phyloP scores from a whole-genome alignment of 2,329 filamentous ascomycete genomes.

The Mycosphaerella arachidis region DNA sequence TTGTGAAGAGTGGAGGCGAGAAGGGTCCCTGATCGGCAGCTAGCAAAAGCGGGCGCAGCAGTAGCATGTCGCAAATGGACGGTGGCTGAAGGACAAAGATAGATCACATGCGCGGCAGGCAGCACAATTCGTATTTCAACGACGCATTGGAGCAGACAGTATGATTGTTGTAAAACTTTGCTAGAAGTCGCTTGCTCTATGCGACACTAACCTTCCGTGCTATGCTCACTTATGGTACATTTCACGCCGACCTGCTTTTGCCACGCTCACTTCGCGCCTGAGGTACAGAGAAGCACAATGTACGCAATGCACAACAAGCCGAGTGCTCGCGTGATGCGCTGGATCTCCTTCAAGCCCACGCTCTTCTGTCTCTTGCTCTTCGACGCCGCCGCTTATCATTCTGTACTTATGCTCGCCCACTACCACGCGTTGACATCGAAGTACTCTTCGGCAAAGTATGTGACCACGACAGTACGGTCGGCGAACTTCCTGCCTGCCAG shows the following conservation, averaged over 20 bases:
- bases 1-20: background rate
- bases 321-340: background rate
- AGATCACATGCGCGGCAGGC: background rate
- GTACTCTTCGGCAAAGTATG: slow-evolving; percentile 96
- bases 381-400: background rate
- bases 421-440: slow-evolving; percentile 91
- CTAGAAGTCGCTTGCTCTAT: background rate
- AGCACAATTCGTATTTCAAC: background rate
- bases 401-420: background rate
- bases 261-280: background rate
- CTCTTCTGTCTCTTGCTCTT: background rate
- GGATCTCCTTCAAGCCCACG: background rate
- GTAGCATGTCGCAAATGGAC: background rate
- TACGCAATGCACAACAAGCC: background rate
- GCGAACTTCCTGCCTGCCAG: slow-evolving; percentile 94
- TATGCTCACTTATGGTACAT: background rate
- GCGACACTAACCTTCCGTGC: background rate
- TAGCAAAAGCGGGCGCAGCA: background rate
- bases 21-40: background rate
- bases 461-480: slow-evolving; percentile 91
- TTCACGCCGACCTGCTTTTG: background rate
- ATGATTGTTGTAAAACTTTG: background rate
- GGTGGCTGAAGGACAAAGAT: background rate
- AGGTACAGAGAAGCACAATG: background rate
- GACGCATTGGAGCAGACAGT: no score